Evolutionary conservation across 805 yeast genomes (phyloP).

Genomic region (Yamadazyma scolyti): DNA sequence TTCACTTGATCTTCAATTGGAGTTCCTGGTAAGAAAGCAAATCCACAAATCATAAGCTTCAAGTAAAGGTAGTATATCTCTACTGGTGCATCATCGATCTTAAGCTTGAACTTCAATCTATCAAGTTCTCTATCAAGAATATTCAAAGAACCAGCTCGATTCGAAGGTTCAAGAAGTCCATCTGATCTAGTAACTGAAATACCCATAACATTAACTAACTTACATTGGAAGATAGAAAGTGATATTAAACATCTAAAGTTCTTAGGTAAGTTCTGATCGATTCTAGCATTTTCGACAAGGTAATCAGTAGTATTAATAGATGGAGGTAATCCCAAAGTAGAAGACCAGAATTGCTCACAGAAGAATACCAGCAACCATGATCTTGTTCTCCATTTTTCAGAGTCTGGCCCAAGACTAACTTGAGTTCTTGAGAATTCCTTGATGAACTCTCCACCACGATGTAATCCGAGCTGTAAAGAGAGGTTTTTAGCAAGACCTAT

Average conservation of each 20-base stretch:
- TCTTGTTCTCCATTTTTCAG: conserved; percentile 91
- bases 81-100: conserved; percentile 59
- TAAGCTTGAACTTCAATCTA: conserved; percentile 60
- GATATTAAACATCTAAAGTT: conserved; percentile 69
- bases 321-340: conserved; percentile 84
- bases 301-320: conserved; percentile 76
- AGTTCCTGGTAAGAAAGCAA: conserved; percentile 88
- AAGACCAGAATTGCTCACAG: conserved; percentile 88
- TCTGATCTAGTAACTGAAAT: conserved; percentile 80
- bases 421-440: conserved; percentile 89
- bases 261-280: conserved; percentile 62
- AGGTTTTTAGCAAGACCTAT: conserved; percentile 82
- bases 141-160: conserved; percentile 77
- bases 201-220: conserved; percentile 82
- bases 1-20: conserved; percentile 83
- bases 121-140: conserved; percentile 77
- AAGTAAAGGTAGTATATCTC: conserved; percentile 79
- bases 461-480: conserved; percentile 83
- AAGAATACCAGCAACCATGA: conserved; percentile 89
- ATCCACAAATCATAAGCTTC: conserved; percentile 77
- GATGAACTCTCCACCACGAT: conserved; percentile 82
- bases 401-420: conserved; percentile 76
- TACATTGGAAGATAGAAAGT: conserved; percentile 78
- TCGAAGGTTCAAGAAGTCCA: conserved; percentile 80
- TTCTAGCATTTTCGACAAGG: conserved; percentile 71